phyloP scores from a whole-genome alignment of 1,139 yeast species.

The Taphrina flavorubra region DNA sequence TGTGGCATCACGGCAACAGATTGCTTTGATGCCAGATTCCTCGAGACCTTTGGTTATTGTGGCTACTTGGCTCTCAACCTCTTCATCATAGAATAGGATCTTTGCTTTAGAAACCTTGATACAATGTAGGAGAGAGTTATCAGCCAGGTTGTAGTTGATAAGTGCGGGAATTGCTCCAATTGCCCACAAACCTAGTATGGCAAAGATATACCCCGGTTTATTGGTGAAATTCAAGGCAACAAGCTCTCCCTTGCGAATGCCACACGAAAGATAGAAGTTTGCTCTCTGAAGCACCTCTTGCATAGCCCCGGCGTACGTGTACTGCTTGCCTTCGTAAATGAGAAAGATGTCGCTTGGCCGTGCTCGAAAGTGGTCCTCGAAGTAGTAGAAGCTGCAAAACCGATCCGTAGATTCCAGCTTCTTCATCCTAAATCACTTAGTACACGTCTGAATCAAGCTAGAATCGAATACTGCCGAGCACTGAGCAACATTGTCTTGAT shows the following conservation, averaged over 20 bases:
- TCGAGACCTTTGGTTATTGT: constrained; percentile 60
- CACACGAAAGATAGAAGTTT: constrained; percentile 15
- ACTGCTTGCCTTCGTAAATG: constrained; percentile 23
- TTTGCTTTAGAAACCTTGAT: constrained; percentile 69
- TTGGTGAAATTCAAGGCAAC: constrained; percentile 34
- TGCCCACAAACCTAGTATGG: constrained; percentile 23
- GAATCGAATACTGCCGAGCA: neutral
- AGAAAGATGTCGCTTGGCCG: constrained; percentile 20
- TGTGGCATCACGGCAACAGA: neutral
- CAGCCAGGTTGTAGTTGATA: constrained; percentile 63
- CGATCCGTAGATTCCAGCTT: constrained; percentile 13
- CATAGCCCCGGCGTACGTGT: constrained; percentile 23
- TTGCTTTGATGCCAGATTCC: constrained; percentile 6
- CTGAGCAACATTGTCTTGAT: constrained; percentile 27
- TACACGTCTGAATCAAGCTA: too few species aligned
- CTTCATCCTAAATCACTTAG: neutral
- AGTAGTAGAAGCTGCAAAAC: constrained; percentile 12
- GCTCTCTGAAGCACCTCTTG: constrained; percentile 14
- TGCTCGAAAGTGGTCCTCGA: constrained; percentile 18
- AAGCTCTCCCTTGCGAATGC: constrained; percentile 15
- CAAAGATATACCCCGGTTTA: constrained; percentile 30
- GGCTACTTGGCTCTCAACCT: constrained; percentile 62
- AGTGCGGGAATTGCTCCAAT: constrained; percentile 35
- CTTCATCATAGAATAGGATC: constrained; percentile 77
- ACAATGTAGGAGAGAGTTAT: constrained; percentile 79